Percentiles rank a stretch among this genome's conserved stretches.
phyloP scores from a whole-genome alignment of 441 rosid species.

The Erysimum cheiri region DNA sequence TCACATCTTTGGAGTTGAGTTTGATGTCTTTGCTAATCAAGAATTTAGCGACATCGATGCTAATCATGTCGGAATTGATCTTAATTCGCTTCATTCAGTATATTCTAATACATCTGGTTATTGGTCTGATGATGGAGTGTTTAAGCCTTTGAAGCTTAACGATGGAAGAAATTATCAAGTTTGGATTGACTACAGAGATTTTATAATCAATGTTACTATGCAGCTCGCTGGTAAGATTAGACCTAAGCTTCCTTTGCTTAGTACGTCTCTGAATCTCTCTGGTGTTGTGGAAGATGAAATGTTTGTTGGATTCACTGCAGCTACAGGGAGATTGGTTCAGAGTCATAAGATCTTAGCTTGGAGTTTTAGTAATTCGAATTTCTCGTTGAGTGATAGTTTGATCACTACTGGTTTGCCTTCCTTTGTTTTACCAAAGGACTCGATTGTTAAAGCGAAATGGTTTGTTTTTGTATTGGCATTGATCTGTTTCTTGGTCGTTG shows the following conservation, averaged over 20 bases:
- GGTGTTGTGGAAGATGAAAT: conserved; percentile 65
- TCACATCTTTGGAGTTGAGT: conserved; percentile 64
- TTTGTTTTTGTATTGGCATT: conserved; percentile 59
- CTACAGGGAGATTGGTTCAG: conserved; percentile 62
- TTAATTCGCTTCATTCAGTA: conserved; percentile 61
- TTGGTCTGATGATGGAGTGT: conserved; percentile 47
- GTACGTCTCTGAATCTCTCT: conserved; percentile 52
- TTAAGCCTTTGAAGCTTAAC: conserved; percentile 56
- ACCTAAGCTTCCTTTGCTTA: conserved; percentile 56
- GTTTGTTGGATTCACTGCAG: conserved; percentile 75
- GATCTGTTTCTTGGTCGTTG: conserved; percentile 48
- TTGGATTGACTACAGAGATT: conserved; percentile 69
- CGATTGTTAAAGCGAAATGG: conserved; percentile 55
- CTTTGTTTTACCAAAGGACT: conserved; percentile 57
- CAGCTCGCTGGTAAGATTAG: conserved; percentile 50
- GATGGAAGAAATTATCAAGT: conserved; percentile 71
- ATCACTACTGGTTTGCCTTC: conserved; percentile 70
- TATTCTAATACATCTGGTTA: conserved; percentile 53
- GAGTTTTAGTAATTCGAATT: conserved; percentile 72
- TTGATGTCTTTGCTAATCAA: conserved; percentile 61
- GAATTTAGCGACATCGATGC: conserved; percentile 59
- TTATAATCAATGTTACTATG: conserved; percentile 57
- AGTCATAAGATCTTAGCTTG: conserved; percentile 70
- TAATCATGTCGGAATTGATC: conserved; percentile 71
- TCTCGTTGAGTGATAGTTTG: conserved; percentile 56